Conservation (phyloP, 768 basidiomycete genomes). For the Trametopsis cervina region DNA sequence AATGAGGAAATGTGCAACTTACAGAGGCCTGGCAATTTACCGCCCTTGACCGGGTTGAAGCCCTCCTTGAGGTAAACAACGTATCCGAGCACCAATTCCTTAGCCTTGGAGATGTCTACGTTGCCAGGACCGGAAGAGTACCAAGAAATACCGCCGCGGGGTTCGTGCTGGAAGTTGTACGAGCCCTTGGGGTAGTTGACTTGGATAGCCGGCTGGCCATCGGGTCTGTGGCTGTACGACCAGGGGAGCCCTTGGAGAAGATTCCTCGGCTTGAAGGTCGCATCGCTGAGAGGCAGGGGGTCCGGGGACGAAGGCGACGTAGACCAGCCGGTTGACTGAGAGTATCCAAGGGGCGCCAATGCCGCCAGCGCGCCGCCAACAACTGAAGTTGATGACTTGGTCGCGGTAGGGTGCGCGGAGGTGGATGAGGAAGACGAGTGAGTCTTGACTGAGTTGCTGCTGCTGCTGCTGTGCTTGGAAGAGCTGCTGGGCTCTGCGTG, state of each 20-base stretch:
- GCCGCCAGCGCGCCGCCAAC: conserved; percentile 15
- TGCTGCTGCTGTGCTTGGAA: neutral
- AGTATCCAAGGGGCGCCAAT: conserved; percentile 34
- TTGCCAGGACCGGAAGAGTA: conserved; percentile 50
- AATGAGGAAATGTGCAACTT: neutral
- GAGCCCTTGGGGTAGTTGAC: conserved; percentile 51
- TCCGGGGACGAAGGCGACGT: conserved; percentile 31
- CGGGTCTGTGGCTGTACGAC: conserved; percentile 37
- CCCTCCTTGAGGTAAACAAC: conserved; percentile 52
- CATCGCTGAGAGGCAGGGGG: conserved; percentile 36
- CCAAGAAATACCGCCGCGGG: conserved; percentile 57
- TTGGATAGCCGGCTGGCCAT: conserved; percentile 45
- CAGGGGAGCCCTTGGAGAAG: conserved; percentile 32
- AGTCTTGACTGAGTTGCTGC: neutral
- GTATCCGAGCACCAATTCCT: conserved; percentile 53
- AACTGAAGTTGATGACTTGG: neutral
- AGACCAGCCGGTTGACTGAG: conserved; percentile 35
- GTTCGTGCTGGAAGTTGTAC: conserved; percentile 38
- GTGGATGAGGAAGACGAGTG: neutral
- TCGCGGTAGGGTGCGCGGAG: neutral
- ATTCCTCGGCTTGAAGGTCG: conserved; percentile 37
- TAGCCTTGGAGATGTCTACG: conserved; percentile 48
- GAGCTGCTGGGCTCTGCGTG: neutral
- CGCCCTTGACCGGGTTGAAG: conserved; percentile 54
- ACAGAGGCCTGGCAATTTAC: conserved; percentile 66